Conservation (phyloP, 164 flowering plant genomes). For the Stephania yunnanensis region DNA sequence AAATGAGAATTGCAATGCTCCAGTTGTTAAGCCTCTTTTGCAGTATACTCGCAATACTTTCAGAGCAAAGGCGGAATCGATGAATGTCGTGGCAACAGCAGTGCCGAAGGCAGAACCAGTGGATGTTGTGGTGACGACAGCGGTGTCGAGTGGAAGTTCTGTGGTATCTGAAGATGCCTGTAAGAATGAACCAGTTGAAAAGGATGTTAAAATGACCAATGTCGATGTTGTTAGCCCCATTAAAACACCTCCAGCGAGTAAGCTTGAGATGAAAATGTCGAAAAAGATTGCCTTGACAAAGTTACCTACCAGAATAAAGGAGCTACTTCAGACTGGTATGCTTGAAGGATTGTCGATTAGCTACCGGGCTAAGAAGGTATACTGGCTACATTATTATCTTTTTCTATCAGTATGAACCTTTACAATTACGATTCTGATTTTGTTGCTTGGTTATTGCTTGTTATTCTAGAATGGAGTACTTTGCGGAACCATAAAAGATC, state of each 20-base stretch:
- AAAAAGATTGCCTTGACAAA: constrained; percentile 29
- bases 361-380: constrained; percentile 45
- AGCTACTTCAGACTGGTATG: constrained; percentile 58
- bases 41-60: constrained; percentile 11
- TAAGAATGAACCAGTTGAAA: neutral
- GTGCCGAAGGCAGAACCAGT: neutral
- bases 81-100: neutral
- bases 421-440: neutral
- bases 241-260: constrained; percentile 15
- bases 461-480: constrained; percentile 32
- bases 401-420: neutral
- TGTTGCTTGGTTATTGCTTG: neutral
- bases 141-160: constrained; percentile 5
- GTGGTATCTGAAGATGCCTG: constrained; percentile 3
- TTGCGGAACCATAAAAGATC: constrained; percentile 51
- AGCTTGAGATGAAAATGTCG: constrained; percentile 29
- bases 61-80: constrained; percentile 8
- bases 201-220: constrained; percentile 1
- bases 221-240: constrained; percentile 1
- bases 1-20: constrained; percentile 1
- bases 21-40: neutral
- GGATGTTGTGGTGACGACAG: neutral
- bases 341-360: constrained; percentile 59
- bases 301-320: constrained; percentile 41
- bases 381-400: neutral